These are phyloP conservation scores for Pleurotus djamor DNA, from an alignment of 768 basidiomycete species.

Conservation along the genomic window DNA sequence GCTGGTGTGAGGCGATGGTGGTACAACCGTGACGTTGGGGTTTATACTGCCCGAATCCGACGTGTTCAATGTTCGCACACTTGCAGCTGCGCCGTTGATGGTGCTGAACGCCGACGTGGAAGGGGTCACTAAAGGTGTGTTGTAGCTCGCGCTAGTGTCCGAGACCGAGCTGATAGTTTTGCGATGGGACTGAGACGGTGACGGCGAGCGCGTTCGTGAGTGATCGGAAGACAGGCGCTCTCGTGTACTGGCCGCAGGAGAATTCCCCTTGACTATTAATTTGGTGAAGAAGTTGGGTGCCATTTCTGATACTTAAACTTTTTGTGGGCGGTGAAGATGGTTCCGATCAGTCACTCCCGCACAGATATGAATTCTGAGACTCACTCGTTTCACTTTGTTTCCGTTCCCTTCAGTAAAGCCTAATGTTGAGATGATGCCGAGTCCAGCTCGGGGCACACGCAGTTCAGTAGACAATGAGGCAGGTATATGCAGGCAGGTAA, in stretches of 20 bases:
- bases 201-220: constrained; percentile 23
- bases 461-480: too few relatives aligned
- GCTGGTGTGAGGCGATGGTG: constrained; percentile 38
- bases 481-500: too few relatives aligned
- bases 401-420: too few relatives aligned
- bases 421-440: too few relatives aligned
- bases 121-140: constrained; percentile 7
- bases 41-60: constrained; percentile 30
- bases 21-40: constrained; percentile 42
- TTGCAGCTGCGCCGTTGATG: constrained; percentile 14
- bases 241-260: constrained; percentile 17
- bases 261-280: constrained; percentile 25
- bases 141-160: constrained; percentile 5
- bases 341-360: neutral
- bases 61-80: constrained; percentile 12
- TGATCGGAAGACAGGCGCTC: constrained; percentile 20
- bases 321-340: neutral
- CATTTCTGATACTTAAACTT: constrained; percentile 17
- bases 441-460: too few relatives aligned
- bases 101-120: constrained; percentile 1
- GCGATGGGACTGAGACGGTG: constrained; percentile 12
- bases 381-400: neutral
- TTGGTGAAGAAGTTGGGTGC: constrained; percentile 36
- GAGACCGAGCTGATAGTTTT: constrained; percentile 13
- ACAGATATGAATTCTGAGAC: neutral